Evolutionary conservation across 108 stramenopile genomes (phyloP).

Genomic region (Chaetoceros tenuissimus): DNA sequence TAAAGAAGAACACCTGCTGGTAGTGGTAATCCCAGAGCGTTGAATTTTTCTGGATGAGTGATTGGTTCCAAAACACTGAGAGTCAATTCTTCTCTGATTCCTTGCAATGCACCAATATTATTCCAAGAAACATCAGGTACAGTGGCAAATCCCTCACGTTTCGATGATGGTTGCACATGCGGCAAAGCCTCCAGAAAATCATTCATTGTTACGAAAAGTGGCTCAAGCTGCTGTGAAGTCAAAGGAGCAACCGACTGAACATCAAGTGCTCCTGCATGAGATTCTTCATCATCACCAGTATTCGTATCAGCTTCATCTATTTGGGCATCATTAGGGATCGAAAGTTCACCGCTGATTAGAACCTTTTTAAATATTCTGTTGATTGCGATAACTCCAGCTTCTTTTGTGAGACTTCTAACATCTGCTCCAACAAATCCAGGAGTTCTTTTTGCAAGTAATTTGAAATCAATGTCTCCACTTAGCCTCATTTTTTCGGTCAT

Average conservation of each 20-base stretch:
- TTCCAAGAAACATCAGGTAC: constrained; percentile 97
- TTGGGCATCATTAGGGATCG: constrained; percentile 2
- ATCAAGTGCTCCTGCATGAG: constrained; percentile 10
- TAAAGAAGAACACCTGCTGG: constrained; percentile 92
- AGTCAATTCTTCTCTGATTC: constrained; percentile 90
- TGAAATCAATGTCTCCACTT: constrained; percentile 75
- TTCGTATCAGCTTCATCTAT: constrained; percentile 5
- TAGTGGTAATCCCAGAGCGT: constrained; percentile 70
- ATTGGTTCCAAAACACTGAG: constrained; percentile 94
- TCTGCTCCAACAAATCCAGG: constrained; percentile 99
- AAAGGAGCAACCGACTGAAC: constrained; percentile 42
- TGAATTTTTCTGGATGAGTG: constrained; percentile 89
- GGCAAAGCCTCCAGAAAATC: constrained; percentile 92
- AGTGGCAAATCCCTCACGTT: constrained; percentile 98
- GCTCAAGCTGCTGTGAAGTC: constrained; percentile 64
- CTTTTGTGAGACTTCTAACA: constrained; percentile 89
- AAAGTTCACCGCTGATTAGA: constrained; percentile 15
- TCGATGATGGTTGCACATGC: constrained; percentile 94
- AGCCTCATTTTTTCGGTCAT: constrained; percentile 84
- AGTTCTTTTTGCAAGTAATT: constrained; percentile 75
- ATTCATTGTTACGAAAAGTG: constrained; percentile 82
- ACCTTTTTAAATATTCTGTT: constrained; percentile 85
- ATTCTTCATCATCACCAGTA: neutral
- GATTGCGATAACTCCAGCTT: constrained; percentile 94
- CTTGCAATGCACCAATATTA: constrained; percentile 86